Conservation (phyloP, 306 rosid species). For the Acmispon strigosus region DNA sequence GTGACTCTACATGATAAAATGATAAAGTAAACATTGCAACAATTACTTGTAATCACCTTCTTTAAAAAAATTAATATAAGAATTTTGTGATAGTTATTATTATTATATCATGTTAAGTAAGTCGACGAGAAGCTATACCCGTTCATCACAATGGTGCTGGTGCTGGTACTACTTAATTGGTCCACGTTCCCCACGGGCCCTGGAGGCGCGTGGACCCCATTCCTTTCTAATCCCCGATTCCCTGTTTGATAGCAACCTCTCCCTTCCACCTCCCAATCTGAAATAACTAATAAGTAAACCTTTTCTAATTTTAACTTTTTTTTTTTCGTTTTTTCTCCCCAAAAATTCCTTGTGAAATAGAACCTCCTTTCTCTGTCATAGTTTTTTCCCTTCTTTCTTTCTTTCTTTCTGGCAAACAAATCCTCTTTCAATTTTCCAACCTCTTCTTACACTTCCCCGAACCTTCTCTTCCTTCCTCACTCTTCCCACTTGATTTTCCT, state of each 20-base stretch:
- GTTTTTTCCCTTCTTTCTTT: not conserved
- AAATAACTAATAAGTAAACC: not conserved
- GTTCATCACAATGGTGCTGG: too few species aligned
- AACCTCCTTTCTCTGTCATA: not conserved
- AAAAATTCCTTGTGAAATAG: not conserved
- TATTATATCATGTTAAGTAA: too few species aligned
- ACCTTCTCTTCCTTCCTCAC: constrained; percentile 14
- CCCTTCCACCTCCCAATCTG: not conserved
- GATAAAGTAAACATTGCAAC: too few species aligned
- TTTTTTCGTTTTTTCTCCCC: not conserved
- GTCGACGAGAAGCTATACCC: too few species aligned
- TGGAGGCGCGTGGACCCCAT: constrained; percentile 34
- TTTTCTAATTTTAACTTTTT: not conserved
- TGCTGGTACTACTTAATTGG: constrained; percentile 21
- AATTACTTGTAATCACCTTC: too few species aligned
- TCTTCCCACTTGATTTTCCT: not conserved
- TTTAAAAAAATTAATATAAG: too few species aligned
- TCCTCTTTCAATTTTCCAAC: not conserved
- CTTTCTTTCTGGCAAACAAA: not conserved
- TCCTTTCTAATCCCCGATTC: constrained; percentile 39
- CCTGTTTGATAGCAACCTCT: constrained; percentile 38
- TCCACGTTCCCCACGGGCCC: constrained; percentile 16
- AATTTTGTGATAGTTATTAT: too few species aligned
- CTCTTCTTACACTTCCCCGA: constrained; percentile 24
- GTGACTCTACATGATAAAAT: too few species aligned